Percentiles rank a stretch among this genome's conserved stretches.
phyloP scores from a whole-genome alignment of 208 protist genomes.

The Perkinsela sp. region DNA sequence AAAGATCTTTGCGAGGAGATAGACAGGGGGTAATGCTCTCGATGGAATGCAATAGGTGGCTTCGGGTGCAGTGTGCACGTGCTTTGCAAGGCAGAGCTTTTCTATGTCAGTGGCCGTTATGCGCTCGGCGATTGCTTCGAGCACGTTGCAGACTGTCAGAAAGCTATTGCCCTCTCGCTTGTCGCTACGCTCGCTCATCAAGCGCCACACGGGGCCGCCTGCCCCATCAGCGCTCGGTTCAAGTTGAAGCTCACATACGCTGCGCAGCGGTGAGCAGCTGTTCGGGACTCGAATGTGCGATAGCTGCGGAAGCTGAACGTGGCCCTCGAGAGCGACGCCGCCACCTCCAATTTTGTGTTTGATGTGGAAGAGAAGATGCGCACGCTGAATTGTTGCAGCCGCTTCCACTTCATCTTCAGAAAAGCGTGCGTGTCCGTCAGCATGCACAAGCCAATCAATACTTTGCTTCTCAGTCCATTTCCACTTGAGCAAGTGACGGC shows the following conservation, averaged over 20 bases:
- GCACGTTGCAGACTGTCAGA: background rate
- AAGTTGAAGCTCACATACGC: background rate
- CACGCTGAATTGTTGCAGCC: background rate
- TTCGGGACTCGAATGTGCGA: background rate
- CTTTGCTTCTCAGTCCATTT: slow-evolving; percentile 3
- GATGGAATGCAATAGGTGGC: background rate
- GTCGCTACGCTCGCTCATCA: background rate
- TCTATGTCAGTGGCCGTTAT: background rate
- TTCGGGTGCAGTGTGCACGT: background rate
- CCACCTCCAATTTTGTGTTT: background rate
- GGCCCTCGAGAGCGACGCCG: background rate
- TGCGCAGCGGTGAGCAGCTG: background rate
- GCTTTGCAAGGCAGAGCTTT: background rate
- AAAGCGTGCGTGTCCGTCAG: too few relatives aligned
- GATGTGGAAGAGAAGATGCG: background rate
- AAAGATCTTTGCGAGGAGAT: background rate
- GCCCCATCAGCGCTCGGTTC: background rate
- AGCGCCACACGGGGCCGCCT: background rate
- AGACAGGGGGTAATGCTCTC: background rate
- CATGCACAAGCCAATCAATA: background rate
- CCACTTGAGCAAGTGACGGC: slow-evolving; percentile 1
- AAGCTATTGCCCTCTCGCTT: background rate
- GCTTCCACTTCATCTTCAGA: background rate
- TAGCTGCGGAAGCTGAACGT: background rate
- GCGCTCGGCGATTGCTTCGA: background rate